Evolutionary conservation across 2,329 filamentous ascomycete genomes (phyloP), one percentile per base, ranked within the genome.

Genomic region (Arthroderma uncinatum): DNA sequence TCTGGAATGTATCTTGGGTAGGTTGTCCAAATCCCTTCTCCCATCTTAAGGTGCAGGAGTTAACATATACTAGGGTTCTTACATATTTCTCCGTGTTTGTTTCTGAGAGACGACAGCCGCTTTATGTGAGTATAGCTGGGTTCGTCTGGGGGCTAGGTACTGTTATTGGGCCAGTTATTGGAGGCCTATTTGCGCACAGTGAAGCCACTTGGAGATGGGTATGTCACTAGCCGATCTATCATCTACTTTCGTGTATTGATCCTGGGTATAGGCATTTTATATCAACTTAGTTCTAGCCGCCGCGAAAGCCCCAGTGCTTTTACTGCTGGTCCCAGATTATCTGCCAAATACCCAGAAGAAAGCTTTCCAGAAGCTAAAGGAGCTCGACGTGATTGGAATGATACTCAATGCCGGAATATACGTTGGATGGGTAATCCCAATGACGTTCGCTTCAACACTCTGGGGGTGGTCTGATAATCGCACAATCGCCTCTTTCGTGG

Each of bases 391-490:
- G 53, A 48, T 78, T 6, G 78, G 78, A 2, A 68, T 71, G 2
- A 37, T 76, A 3, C 68, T 81, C 2, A 72, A 69, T 30, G 65
- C 70, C 0, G 75, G 68, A 0, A 68, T 70, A 23, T 71, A 73
- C 42, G 63, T 71, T 1, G 65, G 66, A 8, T 62, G 76, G 47
- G 67, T 78, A 25, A 70, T 82, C 64, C 76, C 72, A 4, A 72
- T 81, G 58, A 71, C 70, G 53, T 78, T 80, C 53, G 79, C 77
- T 7, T 79, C 79, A 1, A 65, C 67, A 0, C 40, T 73, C 4
- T 82, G 75, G 57, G 62, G 69, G 0, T 83, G 80, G 79, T 63
- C 68, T 40, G 72, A 68, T 5, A 69, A 69, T 0, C 65, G 70
- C 0, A 71, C 74, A 12, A 78, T 82, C 53, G 71, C 70, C 1